phyloP scores from a whole-genome alignment of 306 rosid genomes.

The Lupinus albus region DNA sequence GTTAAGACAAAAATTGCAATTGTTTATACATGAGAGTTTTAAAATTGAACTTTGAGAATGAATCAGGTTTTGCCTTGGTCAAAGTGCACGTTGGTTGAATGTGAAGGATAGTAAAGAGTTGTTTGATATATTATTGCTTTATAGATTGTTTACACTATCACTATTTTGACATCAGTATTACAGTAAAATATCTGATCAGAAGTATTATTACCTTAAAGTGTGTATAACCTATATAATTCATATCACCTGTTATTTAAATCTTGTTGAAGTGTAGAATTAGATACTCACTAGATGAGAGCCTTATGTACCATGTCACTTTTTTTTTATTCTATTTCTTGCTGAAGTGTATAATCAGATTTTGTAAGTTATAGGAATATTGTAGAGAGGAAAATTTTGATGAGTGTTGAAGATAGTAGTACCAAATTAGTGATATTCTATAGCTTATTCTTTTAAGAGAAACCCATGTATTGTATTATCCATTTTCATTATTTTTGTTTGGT shows the following conservation, averaged over 20 bases:
- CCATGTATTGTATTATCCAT: conserved; percentile 10
- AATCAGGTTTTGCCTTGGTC: not conserved
- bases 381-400: conserved; percentile 9
- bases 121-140: not conserved
- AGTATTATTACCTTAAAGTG: not conserved
- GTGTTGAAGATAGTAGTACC: not conserved
- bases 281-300: no score
- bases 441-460: not conserved
- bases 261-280: conserved; percentile 7
- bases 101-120: not conserved
- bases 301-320: no score
- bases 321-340: not conserved
- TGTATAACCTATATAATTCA: not conserved
- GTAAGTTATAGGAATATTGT: conserved; percentile 3
- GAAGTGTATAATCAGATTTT: conserved; percentile 22
- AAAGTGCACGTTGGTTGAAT: not conserved
- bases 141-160: not conserved
- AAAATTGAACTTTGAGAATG: not conserved
- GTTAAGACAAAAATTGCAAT: not conserved
- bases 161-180: not conserved
- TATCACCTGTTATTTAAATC: no score
- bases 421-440: not conserved
- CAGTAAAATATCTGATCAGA: no score
- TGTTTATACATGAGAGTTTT: not conserved
- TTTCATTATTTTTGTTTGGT: not conserved